Conservation (phyloP, 805 yeast species). For the Dipodascus albidus region DNA sequence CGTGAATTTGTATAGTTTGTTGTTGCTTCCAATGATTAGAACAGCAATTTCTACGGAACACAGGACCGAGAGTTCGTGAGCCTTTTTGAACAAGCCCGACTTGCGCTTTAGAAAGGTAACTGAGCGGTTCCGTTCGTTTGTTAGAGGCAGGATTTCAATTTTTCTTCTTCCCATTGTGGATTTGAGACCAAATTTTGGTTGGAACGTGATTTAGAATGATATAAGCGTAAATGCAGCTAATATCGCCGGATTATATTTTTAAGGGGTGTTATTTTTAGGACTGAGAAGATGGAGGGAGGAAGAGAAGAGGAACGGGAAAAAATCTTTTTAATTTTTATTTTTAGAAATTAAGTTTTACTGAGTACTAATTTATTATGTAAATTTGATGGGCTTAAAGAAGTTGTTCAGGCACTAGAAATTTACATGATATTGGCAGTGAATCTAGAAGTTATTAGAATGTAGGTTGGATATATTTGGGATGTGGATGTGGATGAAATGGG, state of each 20-base stretch:
- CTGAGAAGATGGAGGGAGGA: background rate
- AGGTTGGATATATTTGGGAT: too few species aligned
- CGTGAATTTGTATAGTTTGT: constrained; percentile 71
- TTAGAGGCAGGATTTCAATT: constrained; percentile 82
- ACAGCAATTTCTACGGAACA: constrained; percentile 93
- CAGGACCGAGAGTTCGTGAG: constrained; percentile 74
- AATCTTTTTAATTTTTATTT: background rate
- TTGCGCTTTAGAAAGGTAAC: constrained; percentile 85
- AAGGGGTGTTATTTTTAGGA: background rate
- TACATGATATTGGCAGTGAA: too few species aligned
- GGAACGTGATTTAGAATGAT: too few species aligned
- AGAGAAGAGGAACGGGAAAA: background rate
- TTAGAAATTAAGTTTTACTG: background rate
- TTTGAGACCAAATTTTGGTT: too few species aligned
- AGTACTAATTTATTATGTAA: background rate
- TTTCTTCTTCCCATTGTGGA: constrained; percentile 86
- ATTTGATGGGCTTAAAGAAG: background rate
- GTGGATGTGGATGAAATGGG: too few species aligned
- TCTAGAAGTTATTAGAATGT: too few species aligned
- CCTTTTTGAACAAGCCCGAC: constrained; percentile 79
- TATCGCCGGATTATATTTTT: too few species aligned
- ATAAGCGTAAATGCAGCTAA: too few species aligned
- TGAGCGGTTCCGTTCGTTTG: constrained; percentile 69
- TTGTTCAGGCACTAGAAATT: too few species aligned
- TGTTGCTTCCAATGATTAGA: constrained; percentile 69